Percentiles rank a stretch among this genome's conserved stretches.
phyloP scores from a whole-genome alignment of 1,284 basidiomycete genomes.

The Caloboletus inedulis region DNA sequence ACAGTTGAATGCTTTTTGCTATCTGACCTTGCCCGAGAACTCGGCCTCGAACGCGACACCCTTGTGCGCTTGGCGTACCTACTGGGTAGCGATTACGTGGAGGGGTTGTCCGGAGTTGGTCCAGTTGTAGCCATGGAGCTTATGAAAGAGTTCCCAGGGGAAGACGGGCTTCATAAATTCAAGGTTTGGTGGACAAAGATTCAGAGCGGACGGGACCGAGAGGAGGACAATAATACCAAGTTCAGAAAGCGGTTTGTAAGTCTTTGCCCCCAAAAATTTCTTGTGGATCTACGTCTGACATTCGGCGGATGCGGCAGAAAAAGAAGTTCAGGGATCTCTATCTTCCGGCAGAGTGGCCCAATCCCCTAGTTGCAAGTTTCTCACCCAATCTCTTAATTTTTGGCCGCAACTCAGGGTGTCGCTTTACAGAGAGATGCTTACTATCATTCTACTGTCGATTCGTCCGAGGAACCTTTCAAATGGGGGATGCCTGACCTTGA shows the following conservation, averaged over 20 bases:
- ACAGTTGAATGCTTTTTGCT: slow-evolving; percentile 95
- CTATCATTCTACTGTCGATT: slow-evolving; percentile 85
- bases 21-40: slow-evolving; percentile 82
- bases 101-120: slow-evolving; percentile 93
- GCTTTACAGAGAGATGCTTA: slow-evolving; percentile 81
- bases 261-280: slow-evolving; percentile 16
- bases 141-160: slow-evolving; percentile 85
- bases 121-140: slow-evolving; percentile 97
- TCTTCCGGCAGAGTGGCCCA: slow-evolving; percentile 84
- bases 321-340: slow-evolving; percentile 86
- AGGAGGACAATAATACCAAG: slow-evolving; percentile 65
- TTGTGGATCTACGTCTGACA: slow-evolving; percentile 13
- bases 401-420: not conserved
- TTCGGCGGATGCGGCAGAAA: slow-evolving; percentile 54
- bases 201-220: slow-evolving; percentile 84
- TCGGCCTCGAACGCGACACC: slow-evolving; percentile 84
- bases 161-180: slow-evolving; percentile 81
- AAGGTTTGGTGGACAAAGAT: slow-evolving; percentile 95
- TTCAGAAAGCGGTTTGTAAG: slow-evolving; percentile 86
- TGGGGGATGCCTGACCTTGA: slow-evolving; percentile 98
- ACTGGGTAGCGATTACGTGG: slow-evolving; percentile 95
- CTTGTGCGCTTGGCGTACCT: slow-evolving; percentile 91
- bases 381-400: slow-evolving; percentile 6
- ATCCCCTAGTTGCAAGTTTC: slow-evolving; percentile 73
- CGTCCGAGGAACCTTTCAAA: slow-evolving; percentile 91